Evolutionary conservation across 164 flowering plant genomes (phyloP).

Genomic region (Protea cynaroides): DNA sequence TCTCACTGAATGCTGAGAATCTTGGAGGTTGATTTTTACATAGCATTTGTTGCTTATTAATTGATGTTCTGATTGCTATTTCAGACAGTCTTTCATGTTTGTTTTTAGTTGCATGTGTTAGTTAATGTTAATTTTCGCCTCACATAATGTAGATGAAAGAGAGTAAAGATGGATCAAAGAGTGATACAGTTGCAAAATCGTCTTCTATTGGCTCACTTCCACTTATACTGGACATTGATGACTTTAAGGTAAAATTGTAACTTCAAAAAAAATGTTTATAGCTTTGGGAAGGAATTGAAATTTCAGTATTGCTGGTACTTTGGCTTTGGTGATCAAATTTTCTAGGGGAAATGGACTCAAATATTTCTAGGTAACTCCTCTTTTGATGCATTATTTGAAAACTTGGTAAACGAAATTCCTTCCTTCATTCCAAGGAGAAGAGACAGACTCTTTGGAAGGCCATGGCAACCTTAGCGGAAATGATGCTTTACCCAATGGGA

Average conservation of each 20-base stretch:
- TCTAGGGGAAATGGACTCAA: not conserved
- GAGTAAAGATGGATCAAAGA: constrained; percentile 40
- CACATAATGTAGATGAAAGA: constrained; percentile 59
- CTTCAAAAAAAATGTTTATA: not conserved
- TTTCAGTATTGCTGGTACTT: not conserved
- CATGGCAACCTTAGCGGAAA: constrained; percentile 32
- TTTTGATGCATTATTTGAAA: constrained; percentile 94
- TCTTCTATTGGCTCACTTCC: constrained; percentile 39
- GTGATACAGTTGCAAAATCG: constrained; percentile 27
- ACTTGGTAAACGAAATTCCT: constrained; percentile 79
- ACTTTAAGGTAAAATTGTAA: constrained; percentile 70
- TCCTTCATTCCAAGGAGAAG: constrained; percentile 80
- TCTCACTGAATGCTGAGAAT: no score
- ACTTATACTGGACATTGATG: constrained; percentile 77
- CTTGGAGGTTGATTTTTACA: no score
- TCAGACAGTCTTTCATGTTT: no score
- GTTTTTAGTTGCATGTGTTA: not conserved
- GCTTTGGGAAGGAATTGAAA: not conserved
- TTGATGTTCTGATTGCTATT: no score
- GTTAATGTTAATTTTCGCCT: not conserved
- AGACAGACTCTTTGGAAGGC: constrained; percentile 58
- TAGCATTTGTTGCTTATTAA: no score
- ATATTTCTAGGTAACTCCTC: constrained; percentile 73
- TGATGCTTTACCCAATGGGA: constrained; percentile 67
- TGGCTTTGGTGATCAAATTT: not conserved